Conservation (phyloP, 73 alveolate species). For the Paraurostyla sp. region DNA sequence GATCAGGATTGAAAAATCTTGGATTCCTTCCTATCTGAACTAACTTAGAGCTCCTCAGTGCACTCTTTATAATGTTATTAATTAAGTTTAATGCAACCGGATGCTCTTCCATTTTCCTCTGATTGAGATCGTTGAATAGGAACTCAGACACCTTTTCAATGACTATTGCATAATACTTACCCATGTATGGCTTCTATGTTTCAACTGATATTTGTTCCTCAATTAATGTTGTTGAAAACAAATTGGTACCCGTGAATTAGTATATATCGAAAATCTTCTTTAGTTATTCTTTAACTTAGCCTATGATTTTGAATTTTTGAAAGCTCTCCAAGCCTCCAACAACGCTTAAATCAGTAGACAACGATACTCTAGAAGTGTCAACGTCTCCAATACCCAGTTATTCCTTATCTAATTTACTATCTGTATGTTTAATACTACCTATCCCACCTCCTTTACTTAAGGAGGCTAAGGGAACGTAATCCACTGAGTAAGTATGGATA, state of each 20-base stretch:
- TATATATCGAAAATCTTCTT: neutral
- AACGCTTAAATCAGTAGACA: neutral
- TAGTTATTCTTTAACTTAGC: neutral
- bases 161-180: constrained; percentile 21
- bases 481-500: constrained; percentile 48
- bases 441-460: neutral
- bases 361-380: neutral
- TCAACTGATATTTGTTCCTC: constrained; percentile 22
- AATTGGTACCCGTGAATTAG: constrained; percentile 24
- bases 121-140: constrained; percentile 1
- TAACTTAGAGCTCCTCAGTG: constrained; percentile 26
- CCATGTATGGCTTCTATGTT: constrained; percentile 15
- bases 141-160: constrained; percentile 47
- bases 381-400: neutral
- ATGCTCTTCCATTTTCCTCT: constrained; percentile 53
- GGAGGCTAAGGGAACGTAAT: neutral
- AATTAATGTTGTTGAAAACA: constrained; percentile 20
- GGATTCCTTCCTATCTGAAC: constrained; percentile 48
- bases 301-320: constrained; percentile 37
- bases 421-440: neutral
- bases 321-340: constrained; percentile 29
- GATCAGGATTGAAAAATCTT: constrained; percentile 38
- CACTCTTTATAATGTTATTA: constrained; percentile 26
- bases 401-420: neutral
- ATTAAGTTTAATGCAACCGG: constrained; percentile 49